Evolutionary conservation across 2,329 filamentous ascomycete genomes (phyloP), one percentile per base, ranked within the genome.

Genomic region (Teratosphaeria nubilosa): DNA sequence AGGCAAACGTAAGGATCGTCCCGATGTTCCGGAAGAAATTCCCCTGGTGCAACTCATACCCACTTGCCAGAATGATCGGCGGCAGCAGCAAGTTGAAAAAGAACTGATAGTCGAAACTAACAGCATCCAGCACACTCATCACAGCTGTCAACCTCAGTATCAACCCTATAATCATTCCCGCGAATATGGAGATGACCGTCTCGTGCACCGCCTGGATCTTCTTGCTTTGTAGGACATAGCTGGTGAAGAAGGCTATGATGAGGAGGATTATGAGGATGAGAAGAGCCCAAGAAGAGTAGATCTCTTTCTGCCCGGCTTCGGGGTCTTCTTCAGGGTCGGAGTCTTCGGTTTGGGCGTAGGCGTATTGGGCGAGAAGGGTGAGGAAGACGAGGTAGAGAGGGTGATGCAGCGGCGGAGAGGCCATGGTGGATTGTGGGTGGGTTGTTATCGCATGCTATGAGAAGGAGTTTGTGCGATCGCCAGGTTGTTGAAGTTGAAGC

Each of bases 1-100:
- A 97, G 30, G 94, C 94, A 73, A 99, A 99, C 3, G 94, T 97
- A 65, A 99, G 78, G 68, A 99, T 99, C 6, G 90, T 95, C 62
- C 94, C 92, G 61, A 97, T 96, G 69, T 99, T 96, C 64, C 92
- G 87, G 76, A 99, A 99, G 81, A 99, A 99, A 77, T 99, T 99
- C 66, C 90, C 91, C 73, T 99, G 94, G 73, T 99, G 94, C 61
- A 99, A 76, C 75, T 99, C 94, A 76, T 97, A 99, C 57, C 94
- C 94, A 16, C 92, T 96, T 16, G 91, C 92, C 30, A 99, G 82
- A 72, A 99, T 99, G 71, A 99, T 99, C 58, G 94, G 94, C 41
- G 94, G 94, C n/a, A 99, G 87, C 13, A 99, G 84, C 52, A 99
- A 83, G 74, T 99, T 99, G 81, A 99, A 99, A 80, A 99, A 99